Percentiles rank a stretch among this genome's conserved stretches.
Conservation (phyloP, 2,329 filamentous ascomycete species). For the Aureobasidium sp. region DNA sequence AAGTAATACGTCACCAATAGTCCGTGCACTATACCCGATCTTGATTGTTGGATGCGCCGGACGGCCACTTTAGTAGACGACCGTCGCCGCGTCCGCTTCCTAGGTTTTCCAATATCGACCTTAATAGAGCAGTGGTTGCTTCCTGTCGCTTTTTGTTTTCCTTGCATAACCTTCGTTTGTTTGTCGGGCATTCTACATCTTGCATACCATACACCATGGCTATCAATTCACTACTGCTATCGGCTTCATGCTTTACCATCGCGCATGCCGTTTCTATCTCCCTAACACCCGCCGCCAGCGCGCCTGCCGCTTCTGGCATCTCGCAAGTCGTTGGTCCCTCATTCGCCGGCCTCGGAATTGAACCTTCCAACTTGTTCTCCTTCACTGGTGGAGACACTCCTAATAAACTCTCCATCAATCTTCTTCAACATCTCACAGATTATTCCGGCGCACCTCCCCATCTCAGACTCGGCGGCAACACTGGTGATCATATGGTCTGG, state of each 20-base stretch:
- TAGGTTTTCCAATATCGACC: not conserved
- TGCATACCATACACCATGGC: constrained; percentile 6
- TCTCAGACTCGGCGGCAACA: constrained; percentile 44
- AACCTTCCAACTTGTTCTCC: constrained; percentile 44
- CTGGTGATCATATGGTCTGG: constrained; percentile 42
- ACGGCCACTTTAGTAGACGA: not conserved
- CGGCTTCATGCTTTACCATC: constrained; percentile 3
- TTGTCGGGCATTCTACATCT: constrained; percentile 1
- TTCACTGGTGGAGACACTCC: constrained; percentile 36
- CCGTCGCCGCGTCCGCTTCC: not conserved
- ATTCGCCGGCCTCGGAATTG: constrained; percentile 44
- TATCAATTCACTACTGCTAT: constrained; percentile 7
- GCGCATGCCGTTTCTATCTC: constrained; percentile 19
- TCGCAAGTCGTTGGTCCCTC: constrained; percentile 32
- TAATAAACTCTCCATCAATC: constrained; percentile 39
- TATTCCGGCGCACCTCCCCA: constrained; percentile 41
- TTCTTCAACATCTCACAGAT: constrained; percentile 40
- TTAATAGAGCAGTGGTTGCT: constrained; percentile 6
- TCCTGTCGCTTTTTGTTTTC: constrained; percentile 7
- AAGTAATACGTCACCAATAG: not conserved
- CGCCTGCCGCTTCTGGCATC: constrained; percentile 20
- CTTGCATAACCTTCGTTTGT: not conserved
- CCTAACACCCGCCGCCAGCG: constrained; percentile 23
- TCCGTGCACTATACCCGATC: constrained; percentile 1
- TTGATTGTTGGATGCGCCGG: not conserved